These are phyloP conservation scores for Phoma sp. DNA, from an alignment of 2,329 filamentous ascomycete genomes.

Conservation along the genomic window DNA sequence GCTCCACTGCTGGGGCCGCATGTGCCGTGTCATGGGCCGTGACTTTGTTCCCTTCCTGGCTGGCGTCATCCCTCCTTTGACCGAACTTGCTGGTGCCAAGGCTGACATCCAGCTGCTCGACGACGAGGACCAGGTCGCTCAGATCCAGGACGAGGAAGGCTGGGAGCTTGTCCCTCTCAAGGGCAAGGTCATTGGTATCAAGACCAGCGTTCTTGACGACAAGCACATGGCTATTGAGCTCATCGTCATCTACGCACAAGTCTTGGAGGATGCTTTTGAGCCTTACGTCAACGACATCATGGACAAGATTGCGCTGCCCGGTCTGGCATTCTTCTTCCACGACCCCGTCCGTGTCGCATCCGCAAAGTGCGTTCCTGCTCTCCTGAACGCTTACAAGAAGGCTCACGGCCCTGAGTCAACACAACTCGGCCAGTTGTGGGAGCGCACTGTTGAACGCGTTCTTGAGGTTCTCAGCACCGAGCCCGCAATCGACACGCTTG, in stretches of 20 bases:
- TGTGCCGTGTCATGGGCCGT: slow-evolving; percentile 90
- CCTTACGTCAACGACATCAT: slow-evolving; percentile 92
- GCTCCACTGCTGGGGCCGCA: slow-evolving; percentile 98
- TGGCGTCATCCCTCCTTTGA: slow-evolving; percentile 91
- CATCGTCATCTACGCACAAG: slow-evolving; percentile 95
- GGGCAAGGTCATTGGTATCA: slow-evolving; percentile 98
- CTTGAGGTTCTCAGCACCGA: slow-evolving; percentile 93
- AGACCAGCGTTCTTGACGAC: slow-evolving; percentile 94
- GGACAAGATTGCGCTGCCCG: slow-evolving; percentile 94
- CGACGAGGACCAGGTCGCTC: slow-evolving; percentile 91
- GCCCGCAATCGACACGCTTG: slow-evolving; percentile 92
- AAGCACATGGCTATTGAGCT: slow-evolving; percentile 99
- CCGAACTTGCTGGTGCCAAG: slow-evolving; percentile 91
- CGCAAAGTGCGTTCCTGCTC: slow-evolving; percentile 90
- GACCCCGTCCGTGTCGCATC: slow-evolving; percentile 95
- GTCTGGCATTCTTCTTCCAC: slow-evolving; percentile 98
- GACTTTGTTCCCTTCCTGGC: slow-evolving; percentile 94
- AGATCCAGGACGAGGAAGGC: slow-evolving; percentile 91
- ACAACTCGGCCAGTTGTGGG: slow-evolving; percentile 84
- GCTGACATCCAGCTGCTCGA: slow-evolving; percentile 96
- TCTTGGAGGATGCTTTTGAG: slow-evolving; percentile 90
- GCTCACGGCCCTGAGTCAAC: slow-evolving; percentile 82
- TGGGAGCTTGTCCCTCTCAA: slow-evolving; percentile 98
- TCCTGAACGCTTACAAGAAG: slow-evolving; percentile 93
- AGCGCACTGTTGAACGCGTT: slow-evolving; percentile 83